Conservation (phyloP, 306 rosid species). For the Lathyrus tuberosus region DNA sequence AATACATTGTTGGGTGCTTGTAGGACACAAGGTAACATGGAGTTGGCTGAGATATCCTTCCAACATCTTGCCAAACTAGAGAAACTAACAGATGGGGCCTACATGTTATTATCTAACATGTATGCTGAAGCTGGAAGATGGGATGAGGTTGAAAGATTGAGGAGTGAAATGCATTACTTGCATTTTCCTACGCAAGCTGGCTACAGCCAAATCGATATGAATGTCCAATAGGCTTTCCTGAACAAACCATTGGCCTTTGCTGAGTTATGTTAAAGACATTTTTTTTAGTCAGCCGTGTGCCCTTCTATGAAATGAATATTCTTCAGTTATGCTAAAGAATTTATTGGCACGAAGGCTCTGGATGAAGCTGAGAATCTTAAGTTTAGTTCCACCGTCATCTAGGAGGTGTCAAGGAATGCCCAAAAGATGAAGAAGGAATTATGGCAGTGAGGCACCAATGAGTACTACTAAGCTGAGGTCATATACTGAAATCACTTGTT, state of each 20-base stretch:
- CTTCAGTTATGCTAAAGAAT: neutral
- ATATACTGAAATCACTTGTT: neutral
- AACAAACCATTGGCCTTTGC: conserved; percentile 4
- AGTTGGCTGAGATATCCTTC: conserved; percentile 65
- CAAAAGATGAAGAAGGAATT: neutral
- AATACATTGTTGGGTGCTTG: conserved; percentile 73
- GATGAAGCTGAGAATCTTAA: conserved; percentile 26
- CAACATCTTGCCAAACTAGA: conserved; percentile 52
- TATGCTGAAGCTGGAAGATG: conserved; percentile 70
- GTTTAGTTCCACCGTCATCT: neutral
- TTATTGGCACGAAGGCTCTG: neutral
- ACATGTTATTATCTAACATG: conserved; percentile 65
- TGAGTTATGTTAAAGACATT: neutral
- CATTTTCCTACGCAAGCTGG: conserved; percentile 58
- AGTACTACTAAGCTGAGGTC: neutral
- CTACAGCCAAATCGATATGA: conserved; percentile 53
- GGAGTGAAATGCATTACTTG: conserved; percentile 52
- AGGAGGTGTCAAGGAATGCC: neutral
- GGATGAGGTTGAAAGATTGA: conserved; percentile 64
- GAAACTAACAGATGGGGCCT: conserved; percentile 61
- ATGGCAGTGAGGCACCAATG: neutral
- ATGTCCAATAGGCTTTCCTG: conserved; percentile 16
- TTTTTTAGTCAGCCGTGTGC: neutral
- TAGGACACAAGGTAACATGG: conserved; percentile 54
- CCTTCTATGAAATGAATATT: neutral